Percentiles rank a stretch among this genome's conserved stretches.
These are phyloP conservation scores for Pyrrhoderma noxium DNA, from an alignment of 1,284 basidiomycete species.

Conservation along the genomic window DNA sequence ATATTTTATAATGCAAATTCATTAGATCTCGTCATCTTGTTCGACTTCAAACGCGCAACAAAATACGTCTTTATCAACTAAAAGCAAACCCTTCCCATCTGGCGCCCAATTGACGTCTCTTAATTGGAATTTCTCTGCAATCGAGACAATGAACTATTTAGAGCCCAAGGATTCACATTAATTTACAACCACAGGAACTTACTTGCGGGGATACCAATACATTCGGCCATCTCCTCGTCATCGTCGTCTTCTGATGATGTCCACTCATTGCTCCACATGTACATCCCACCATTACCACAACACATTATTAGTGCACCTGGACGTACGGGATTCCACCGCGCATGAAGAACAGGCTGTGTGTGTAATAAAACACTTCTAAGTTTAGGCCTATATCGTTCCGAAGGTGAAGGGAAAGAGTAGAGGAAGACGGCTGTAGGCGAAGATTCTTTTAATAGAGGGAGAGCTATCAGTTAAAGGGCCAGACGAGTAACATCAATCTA, in stretches of 20 bases:
- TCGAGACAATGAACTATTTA: too few species aligned
- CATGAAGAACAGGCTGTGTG: conserved; percentile 47
- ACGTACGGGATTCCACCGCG: conserved; percentile 72
- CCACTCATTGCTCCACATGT: conserved; percentile 82
- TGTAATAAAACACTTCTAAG: conserved; percentile 64
- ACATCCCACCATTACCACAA: conserved; percentile 60
- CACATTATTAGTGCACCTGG: conserved; percentile 63
- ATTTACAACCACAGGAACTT: conserved; percentile 14
- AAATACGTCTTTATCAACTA: conserved; percentile 68
- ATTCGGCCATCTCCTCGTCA: conserved; percentile 69
- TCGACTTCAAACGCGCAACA: conserved; percentile 81
- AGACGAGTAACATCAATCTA: conserved; percentile 9
- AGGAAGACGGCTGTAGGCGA: conserved; percentile 50
- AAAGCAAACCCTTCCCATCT: conserved; percentile 69
- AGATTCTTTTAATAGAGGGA: conserved; percentile 41
- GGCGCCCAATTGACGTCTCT: conserved; percentile 70
- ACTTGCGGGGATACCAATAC: conserved; percentile 74
- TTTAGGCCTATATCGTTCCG: conserved; percentile 46
- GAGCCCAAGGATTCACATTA: background rate
- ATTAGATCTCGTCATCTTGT: conserved; percentile 31
- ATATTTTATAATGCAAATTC: conserved; percentile 11
- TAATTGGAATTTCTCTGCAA: conserved; percentile 55
- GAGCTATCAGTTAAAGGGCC: conserved; percentile 2
- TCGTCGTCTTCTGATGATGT: conserved; percentile 20
- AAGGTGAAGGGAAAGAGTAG: conserved; percentile 53